phyloP scores from a whole-genome alignment of 2,329 filamentous ascomycete species.

The Aspergillus fumigatus region DNA sequence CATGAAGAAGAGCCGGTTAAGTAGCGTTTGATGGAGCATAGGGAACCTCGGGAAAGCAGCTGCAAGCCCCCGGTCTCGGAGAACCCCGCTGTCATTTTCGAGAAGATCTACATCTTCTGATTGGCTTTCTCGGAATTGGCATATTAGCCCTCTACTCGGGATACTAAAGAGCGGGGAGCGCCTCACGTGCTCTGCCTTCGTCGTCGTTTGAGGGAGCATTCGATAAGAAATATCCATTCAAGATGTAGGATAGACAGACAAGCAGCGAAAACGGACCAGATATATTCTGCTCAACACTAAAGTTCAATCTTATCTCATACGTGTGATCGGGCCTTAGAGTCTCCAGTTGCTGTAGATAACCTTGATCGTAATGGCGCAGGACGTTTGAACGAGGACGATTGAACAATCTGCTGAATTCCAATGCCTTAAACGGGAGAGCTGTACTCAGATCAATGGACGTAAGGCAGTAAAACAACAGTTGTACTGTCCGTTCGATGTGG shows the following conservation, averaged over 20 bases:
- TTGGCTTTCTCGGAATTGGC: constrained; percentile 17
- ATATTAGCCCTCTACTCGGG: not conserved
- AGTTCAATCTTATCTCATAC: not conserved
- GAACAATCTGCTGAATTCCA: not conserved
- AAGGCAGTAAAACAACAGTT: not conserved
- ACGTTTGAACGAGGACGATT: not conserved
- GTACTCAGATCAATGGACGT: not conserved
- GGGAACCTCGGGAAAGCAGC: constrained; percentile 5
- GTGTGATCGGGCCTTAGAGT: not conserved
- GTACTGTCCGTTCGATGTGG: not conserved
- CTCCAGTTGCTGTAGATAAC: not conserved
- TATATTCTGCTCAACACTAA: not conserved
- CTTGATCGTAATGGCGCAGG: not conserved
- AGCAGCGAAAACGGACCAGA: not conserved
- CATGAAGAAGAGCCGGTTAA: not conserved
- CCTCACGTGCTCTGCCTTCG: not conserved
- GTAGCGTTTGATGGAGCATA: not conserved
- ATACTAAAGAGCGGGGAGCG: not conserved
- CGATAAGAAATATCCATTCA: not conserved
- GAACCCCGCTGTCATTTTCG: not conserved
- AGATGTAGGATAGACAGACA: not conserved
- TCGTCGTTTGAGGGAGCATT: not conserved
- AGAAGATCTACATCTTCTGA: not conserved
- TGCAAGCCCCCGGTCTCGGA: constrained; percentile 12
- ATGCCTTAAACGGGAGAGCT: not conserved